Base-by-base conservation (phyloP, 768 basidiomycete species). In the Pisolithus microcarpus region DNA sequence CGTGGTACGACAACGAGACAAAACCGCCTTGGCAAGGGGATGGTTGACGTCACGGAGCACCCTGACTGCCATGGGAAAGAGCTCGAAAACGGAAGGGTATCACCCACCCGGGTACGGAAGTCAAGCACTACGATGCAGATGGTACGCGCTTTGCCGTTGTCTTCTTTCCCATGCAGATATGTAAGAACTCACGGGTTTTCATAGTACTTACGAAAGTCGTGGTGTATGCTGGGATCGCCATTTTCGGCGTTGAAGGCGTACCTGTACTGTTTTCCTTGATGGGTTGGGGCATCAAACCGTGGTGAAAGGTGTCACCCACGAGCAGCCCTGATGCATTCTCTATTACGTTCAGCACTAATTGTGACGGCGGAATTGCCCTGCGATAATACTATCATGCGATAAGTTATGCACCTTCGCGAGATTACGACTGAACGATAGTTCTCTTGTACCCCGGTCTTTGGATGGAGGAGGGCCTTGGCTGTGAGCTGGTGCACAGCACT, bases 191-290 rank as follows among this genome's bases (percentile, higher is more conserved):
- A 53, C 30, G 28, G 23, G 8, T 7, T 30, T 40, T 30, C 46
- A 23, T 53, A 91, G 91, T 93, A 7, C 67, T 93, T 54, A 93
- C 91, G 24, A 94, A 93, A 71, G 82, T 93, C 11, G 81, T 91
- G 40, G 92, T 94, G 5, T 95, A 97, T 63, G 76, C 79, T 46
- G 93, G 94, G 0, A 95, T 98, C 53, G 91, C 79, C 0, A 66
- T 86, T 11, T 61, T 93, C 10, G 79, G 84, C 2, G 66, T 71
- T 13, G 81, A 85, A 56, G 65, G 72, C 0, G 70, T 85, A 30
- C 91, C 91, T 0, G 68, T 84, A 11, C 64, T 80, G 58, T 91
- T 89, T 58, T 81, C 85, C 57, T 47, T 78, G 2, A 57, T 87
- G 7, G 86, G 82, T 1, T 86, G 81, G 82, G 87, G 87, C 21